Evolutionary conservation across 176 grass and related monocot species (phyloP), one percentile per base, ranked within the genome.

Genomic region (Triticum monococcum): DNA sequence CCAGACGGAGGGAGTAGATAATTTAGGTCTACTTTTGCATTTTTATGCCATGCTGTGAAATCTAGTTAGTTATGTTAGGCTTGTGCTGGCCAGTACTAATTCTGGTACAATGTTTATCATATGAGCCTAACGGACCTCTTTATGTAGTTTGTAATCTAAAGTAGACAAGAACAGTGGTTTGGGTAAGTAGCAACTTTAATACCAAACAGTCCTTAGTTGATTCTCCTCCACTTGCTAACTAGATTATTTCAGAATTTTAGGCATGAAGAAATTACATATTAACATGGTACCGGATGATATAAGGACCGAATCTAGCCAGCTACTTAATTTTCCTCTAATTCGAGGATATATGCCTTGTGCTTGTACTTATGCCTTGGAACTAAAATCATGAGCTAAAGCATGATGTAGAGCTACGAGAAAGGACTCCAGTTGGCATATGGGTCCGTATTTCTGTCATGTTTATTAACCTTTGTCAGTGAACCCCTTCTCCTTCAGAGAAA

Each of bases 391-490:
- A 74, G 16, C 68, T 61, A 25, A 46, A 68, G 37, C 72, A 32
- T 8, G 38, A 81, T 60, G 14, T 18, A 43, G 75, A 75, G 28
- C 40, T 81, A 81, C 5, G 77, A 16, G 22, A 80, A 83, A 75
- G 33, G 60, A 36, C 52, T 14, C 35, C 68, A 68, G 25, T 18
- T 46, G 18, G 68, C 13, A 66, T 84, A 54, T 84, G 4, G 12
- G 23, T 66, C 5, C 45, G 62, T 22, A 40, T 72, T 52, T 45
- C 13, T 83, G 30, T 64, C 62, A 24, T 78, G 35, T 9, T 54
- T 80, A 56, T 81, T 75, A 22, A 72, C 64, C 46, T 60, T 80
- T 85, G 13, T 37, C 9, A 77, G 67, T 40, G 68, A 81, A 43
- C 22, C 56, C 56, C 56, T 59, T 59, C 50, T 22, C 52, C 10